A percentile compares a stretch with the other conserved stretches of the same genome.
Evolutionary conservation across 2,329 filamentous ascomycete species (phyloP).

Genomic region (Colletotrichum noveboracense): DNA sequence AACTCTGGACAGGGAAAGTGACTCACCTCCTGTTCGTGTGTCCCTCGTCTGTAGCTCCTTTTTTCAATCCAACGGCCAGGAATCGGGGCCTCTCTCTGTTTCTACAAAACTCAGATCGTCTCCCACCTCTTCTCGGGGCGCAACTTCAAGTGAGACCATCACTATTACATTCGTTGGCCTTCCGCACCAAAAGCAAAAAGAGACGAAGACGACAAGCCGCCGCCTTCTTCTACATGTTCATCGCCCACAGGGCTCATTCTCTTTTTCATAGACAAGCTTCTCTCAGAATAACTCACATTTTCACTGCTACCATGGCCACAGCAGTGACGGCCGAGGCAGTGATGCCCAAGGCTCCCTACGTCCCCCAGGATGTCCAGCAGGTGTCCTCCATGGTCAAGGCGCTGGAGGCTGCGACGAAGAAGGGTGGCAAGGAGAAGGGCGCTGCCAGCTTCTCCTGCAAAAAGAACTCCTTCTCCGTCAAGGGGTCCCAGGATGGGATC

Average conservation of each 20-base stretch:
- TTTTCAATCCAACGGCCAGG: not conserved
- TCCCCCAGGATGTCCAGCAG: slow-evolving; percentile 71
- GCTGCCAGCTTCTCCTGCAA: slow-evolving; percentile 69
- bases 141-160: not conserved
- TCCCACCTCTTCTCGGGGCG: not conserved
- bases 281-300: not conserved
- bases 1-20: not conserved
- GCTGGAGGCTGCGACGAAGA: slow-evolving; percentile 66
- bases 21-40: slow-evolving; percentile 6
- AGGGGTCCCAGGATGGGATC: slow-evolving; percentile 65
- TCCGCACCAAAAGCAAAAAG: not conserved
- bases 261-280: not conserved
- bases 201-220: not conserved
- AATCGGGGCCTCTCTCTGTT: not conserved
- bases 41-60: not conserved
- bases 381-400: slow-evolving; percentile 68
- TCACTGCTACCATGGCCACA: slow-evolving; percentile 1
- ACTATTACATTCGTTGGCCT: not conserved
- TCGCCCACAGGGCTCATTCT: slow-evolving; percentile 1
- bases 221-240: not conserved
- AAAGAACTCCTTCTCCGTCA: slow-evolving; percentile 78
- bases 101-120: not conserved
- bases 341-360: slow-evolving; percentile 61
- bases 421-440: slow-evolving; percentile 57
- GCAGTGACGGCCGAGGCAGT: slow-evolving; percentile 21